Evolutionary conservation across 371 early-diverging fungal genomes (phyloP), one percentile per base, ranked within the genome.

Genomic region (Apophysomyces elegans): DNA sequence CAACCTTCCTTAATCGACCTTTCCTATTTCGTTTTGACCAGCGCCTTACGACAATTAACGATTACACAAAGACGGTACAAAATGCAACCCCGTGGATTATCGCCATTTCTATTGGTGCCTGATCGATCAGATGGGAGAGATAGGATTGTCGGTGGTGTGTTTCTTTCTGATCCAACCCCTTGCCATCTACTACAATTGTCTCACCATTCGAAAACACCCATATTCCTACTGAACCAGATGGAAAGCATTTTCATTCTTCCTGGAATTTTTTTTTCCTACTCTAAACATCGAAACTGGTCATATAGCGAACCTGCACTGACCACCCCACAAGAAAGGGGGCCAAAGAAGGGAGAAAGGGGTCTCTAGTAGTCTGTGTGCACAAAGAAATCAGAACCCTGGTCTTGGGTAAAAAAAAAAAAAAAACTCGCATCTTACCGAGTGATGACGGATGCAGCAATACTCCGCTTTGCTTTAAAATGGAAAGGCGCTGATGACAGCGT

Each of bases 401-500:
- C 21, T 50, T 50, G 54, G 54, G 21, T 26, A 26, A 26, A 26
- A 26, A 26, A 26, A 26, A 26, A 26, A 26, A 26, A 26, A 21
- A 50, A 50, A 4, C 32, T 47, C 13, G n/a, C 32, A 26, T 26
- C 65, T 36, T 75, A 71, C 71, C 75, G 44, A 67, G 63, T 38
- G 68, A 69, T 56, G 73, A 71, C 5, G 77, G 77, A 45, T 71
- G 69, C 38, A 73, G 43, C 35, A 77, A 61, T 36, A 45, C 39
- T 11, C 72, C 69, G 16, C 32, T 57, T 12, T 63, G 50, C 7
- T 73, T 66, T 56, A 73, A 63, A 14, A 59, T 21, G 37, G 46
- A n/a, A 6, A 77, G 65, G 2, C 77, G 71, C 56, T 79, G 74
- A 26, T 74, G 65, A 41, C 84, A 84, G 35, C 69, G 69, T 38